Evolutionary conservation across 768 basidiomycete species (phyloP), one percentile per base, ranked within the genome.

Genomic region (Termitomyces eurrhizus): DNA sequence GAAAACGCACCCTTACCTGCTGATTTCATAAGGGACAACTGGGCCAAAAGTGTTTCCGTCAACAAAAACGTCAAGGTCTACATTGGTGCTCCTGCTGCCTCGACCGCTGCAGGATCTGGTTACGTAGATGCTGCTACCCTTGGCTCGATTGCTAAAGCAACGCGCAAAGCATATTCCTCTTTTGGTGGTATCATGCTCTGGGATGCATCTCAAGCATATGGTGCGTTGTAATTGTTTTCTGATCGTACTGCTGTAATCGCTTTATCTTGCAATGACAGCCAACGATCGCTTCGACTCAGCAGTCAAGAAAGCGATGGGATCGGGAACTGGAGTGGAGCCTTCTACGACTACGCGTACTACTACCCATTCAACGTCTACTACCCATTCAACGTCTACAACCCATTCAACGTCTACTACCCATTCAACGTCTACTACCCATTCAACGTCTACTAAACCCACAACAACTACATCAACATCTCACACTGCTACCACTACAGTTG

Each of bases 151-250:
- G 76, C 78, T 2, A 65, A 69, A 52, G 63, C 73, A 49, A 81
- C 78, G 11, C 75, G 77, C 33, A 66, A 74, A 39, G 69, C 77
- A 56, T 85, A 75, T 64, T 80, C 82, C 7, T 82, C 82, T 18
- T 84, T 85, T 65, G 83, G 83, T 21, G 83, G 83, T 42, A 71
- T 82, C 37, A 75, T 78, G 77, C 66, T 78, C n/a, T 77, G 76
- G 77, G 76, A 76, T 58, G 74, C 69, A 14, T 77, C 75, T 9
- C 77, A 77, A 53, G 77, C 75, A 7, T 75, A 72, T 59, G 81
- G 77, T 76, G 60, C 37, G 54, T 41, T 60, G 7, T 8, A 51
- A 14, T 5, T 24, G 24, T 24, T 75, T 74, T 5, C 16, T 24
- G 16, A 7, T 58, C 4, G 16, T 26, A 33, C 41, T 41, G 16